Evolutionary conservation across 352 stramenopile species (phyloP).

Genomic region (Stephanocyclus meneghinianus): DNA sequence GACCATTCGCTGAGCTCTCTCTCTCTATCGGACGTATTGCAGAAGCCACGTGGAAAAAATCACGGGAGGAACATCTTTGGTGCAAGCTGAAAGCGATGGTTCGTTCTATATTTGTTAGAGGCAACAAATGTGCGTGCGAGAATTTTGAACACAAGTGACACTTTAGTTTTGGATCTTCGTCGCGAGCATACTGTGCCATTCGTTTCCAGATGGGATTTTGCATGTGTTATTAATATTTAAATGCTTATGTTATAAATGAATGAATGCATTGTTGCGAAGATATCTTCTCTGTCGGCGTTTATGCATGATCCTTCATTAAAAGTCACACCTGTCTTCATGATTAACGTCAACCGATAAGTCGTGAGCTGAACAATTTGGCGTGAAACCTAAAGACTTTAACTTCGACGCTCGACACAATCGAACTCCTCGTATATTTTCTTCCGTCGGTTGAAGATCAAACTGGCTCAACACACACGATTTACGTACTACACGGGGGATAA

Average conservation of each 20-base stretch:
- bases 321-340: conserved; percentile 15
- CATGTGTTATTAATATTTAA: too few relatives aligned
- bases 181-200: too few relatives aligned
- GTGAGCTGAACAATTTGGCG: not conserved
- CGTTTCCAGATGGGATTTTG: too few relatives aligned
- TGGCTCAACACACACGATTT: not conserved
- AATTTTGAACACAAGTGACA: conserved; percentile 3
- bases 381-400: conserved; percentile 29
- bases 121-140: conserved; percentile 27
- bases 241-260: too few relatives aligned
- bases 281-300: not conserved
- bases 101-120: conserved; percentile 32
- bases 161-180: too few relatives aligned
- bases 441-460: not conserved
- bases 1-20: conserved; percentile 37
- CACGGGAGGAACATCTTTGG: conserved; percentile 36
- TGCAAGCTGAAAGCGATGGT: conserved; percentile 40
- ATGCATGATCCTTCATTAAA: not conserved
- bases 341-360: not conserved
- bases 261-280: too few relatives aligned
- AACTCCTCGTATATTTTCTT: conserved; percentile 26
- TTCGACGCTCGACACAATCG: conserved; percentile 24
- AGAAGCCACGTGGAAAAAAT: conserved; percentile 37
- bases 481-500: not conserved
- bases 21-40: conserved; percentile 41